Evolutionary conservation across 1,139 yeast genomes (phyloP), one percentile per base, ranked within the genome.

Genomic region (Zhuliangozyma blackwelliae): DNA sequence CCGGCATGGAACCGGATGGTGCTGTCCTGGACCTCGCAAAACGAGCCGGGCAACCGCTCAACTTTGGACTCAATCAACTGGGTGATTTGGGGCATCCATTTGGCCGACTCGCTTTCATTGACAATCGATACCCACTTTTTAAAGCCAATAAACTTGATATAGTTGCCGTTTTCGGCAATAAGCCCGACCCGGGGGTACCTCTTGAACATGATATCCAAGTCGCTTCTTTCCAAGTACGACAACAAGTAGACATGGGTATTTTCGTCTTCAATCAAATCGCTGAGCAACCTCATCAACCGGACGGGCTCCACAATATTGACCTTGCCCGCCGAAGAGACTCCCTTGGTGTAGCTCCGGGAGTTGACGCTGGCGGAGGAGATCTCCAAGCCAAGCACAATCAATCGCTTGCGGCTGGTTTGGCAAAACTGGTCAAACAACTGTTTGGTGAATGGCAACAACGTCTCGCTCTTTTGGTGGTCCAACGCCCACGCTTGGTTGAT

Each of bases 131-230:
- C 61, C 97, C 97, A 90, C 11, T 65, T 63, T 22, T 68, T 65
- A 9, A 68, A 58, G 2, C 72, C 72, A 25, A 77, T 70, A 21
- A 82, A 52, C 51, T 75, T 79, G 25, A 84, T 74, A 46, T 68
- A 81, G 2, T 89, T 95, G 28, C 97, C 97, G 54, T 84, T 82
- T 57, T 90, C 97, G 1, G 96, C 95, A 46, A 90, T 79, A 36
- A 90, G 65, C 0, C 97, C 97, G 27, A 90, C 55, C 30, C 75
- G 76, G 2, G 83, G 79, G 10, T 79, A 73, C 43, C 89, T 74
- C 28, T 82, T 70, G 59, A 82, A 89, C 37, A 79, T 59, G 35
- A 85, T 69, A 46, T 84, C 87, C 52, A 89, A 64, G 30, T 80
- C 83, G 2, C 71, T 59, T 42, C 83, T 70, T 37, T 79, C 77